Evolutionary conservation across 495 filamentous ascomycete genomes (phyloP).

Genomic region (Hypoxylon subgilvum): DNA sequence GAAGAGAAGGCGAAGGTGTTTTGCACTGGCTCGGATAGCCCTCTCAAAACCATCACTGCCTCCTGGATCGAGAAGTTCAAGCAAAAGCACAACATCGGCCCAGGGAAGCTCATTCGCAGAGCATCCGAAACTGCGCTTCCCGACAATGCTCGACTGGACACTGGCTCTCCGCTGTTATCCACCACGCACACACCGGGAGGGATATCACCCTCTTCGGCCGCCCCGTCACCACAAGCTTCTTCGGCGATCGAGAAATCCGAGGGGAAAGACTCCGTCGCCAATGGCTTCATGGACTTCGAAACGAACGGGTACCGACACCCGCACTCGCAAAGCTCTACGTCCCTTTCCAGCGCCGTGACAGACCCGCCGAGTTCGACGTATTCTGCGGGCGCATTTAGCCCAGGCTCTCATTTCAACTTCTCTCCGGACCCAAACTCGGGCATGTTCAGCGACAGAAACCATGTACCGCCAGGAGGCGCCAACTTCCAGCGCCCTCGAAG

Average conservation of each 20-base stretch:
- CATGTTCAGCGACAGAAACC: constrained; percentile 71
- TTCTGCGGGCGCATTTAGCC: constrained; percentile 78
- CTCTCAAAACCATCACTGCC: constrained; percentile 73
- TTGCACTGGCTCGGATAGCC: constrained; percentile 77
- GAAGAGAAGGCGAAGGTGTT: constrained; percentile 88
- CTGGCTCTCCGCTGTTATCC: constrained; percentile 56
- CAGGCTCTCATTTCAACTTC: constrained; percentile 82
- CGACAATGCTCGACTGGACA: constrained; percentile 59
- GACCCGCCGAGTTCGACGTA: constrained; percentile 70
- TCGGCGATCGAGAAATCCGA: constrained; percentile 74
- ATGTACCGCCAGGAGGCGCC: constrained; percentile 51
- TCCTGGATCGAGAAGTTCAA: constrained; percentile 97
- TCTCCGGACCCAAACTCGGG: constrained; percentile 74
- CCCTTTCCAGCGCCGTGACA: constrained; percentile 62
- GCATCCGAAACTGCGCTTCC: constrained; percentile 71
- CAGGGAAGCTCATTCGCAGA: constrained; percentile 67
- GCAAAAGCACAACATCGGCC: constrained; percentile 80
- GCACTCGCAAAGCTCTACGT: constrained; percentile 61
- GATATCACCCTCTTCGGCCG: constrained; percentile 75
- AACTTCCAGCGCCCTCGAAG: constrained; percentile 80
- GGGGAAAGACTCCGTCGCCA: constrained; percentile 52
- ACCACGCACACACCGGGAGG: constrained; percentile 71
- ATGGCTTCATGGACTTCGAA: constrained; percentile 61
- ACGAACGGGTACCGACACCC: constrained; percentile 59
- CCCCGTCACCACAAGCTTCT: constrained; percentile 66